phyloP scores from a whole-genome alignment of 148 eudicot species.

The Silene uniflora region DNA sequence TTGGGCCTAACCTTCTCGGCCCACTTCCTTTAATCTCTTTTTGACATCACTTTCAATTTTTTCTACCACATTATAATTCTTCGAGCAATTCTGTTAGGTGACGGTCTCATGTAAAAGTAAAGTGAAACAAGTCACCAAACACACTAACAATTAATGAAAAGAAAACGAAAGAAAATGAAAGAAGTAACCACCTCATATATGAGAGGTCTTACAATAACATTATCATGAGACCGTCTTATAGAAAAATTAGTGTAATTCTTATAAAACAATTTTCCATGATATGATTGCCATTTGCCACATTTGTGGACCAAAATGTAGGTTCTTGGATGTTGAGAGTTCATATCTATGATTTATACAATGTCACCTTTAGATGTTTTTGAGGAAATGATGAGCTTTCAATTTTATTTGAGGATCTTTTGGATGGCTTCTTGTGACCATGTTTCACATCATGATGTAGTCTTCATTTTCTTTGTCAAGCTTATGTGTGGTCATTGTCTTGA shows the following conservation, averaged over 20 bases:
- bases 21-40: constrained; percentile 4
- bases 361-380: background rate
- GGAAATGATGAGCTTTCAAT: constrained; percentile 25
- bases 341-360: background rate
- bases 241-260: no score
- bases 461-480: constrained; percentile 10
- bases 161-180: no score
- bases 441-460: constrained; percentile 21
- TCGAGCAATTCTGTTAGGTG: no score
- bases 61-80: background rate
- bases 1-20: constrained; percentile 15
- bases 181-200: no score
- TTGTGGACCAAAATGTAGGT: constrained; percentile 30
- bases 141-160: no score
- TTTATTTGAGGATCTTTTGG: constrained; percentile 27
- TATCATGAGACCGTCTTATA: no score
- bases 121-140: no score
- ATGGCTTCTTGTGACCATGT: constrained; percentile 17
- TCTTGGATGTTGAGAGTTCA: constrained; percentile 27
- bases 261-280: constrained; percentile 7
- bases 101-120: no score
- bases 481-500: constrained; percentile 5
- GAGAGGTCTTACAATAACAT: no score
- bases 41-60: constrained; percentile 1
- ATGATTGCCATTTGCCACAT: constrained; percentile 16